Conservation (phyloP, 305 asterid species). For the Salvia sclarea region DNA sequence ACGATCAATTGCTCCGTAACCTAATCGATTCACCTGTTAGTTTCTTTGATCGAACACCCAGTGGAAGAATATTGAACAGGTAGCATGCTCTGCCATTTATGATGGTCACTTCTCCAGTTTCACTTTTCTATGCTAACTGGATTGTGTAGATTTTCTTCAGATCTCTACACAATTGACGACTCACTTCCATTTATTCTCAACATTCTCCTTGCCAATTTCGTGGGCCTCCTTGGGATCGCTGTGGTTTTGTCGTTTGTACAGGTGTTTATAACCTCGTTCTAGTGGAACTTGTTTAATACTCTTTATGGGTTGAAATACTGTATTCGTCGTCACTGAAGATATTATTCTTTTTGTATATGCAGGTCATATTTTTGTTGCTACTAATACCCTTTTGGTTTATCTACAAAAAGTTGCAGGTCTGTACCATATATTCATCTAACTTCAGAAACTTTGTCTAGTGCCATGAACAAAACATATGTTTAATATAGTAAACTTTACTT, state of each 20-base stretch:
- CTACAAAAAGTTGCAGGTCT: constrained; percentile 84
- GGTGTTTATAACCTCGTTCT: constrained; percentile 42
- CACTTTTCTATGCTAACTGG: constrained; percentile 35
- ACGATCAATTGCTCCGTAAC: constrained; percentile 57
- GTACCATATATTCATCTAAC: constrained; percentile 24
- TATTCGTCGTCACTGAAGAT: constrained; percentile 2
- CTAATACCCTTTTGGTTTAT: constrained; percentile 88
- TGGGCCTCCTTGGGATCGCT: constrained; percentile 85
- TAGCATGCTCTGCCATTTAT: constrained; percentile 36
- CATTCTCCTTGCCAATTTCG: constrained; percentile 90
- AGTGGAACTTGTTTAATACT: not conserved
- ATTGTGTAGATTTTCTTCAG: constrained; percentile 81
- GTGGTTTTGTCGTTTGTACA: constrained; percentile 78
- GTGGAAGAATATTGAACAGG: constrained; percentile 97
- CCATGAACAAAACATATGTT: not conserved
- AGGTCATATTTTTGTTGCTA: constrained; percentile 79
- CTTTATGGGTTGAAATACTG: constrained; percentile 5
- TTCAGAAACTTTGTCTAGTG: not conserved
- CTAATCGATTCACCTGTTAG: constrained; percentile 72
- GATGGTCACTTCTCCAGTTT: constrained; percentile 17
- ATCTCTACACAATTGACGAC: constrained; percentile 94
- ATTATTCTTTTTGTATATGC: constrained; percentile 32
- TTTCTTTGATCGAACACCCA: constrained; percentile 91
- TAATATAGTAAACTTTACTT: not conserved
- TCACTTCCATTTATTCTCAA: constrained; percentile 98